Percentiles rank a stretch among this genome's conserved stretches.
Evolutionary conservation across 2,329 filamentous ascomycete genomes (phyloP).

Genomic region (Fusarium humuli): DNA sequence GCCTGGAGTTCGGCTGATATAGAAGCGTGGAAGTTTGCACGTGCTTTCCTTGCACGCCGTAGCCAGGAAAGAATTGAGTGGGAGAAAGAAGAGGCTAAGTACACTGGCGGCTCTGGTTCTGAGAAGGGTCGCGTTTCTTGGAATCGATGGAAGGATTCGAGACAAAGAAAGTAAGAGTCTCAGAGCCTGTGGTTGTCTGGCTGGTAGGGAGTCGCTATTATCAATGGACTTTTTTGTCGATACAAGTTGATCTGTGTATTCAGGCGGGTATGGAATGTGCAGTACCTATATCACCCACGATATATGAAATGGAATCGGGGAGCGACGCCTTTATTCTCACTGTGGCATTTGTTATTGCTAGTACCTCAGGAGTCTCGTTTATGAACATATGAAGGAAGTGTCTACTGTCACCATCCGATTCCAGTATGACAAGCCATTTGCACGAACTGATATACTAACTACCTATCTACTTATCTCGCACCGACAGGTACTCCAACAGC

Average conservation of each 20-base stretch:
- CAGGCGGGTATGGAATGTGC: slow-evolving; percentile 1
- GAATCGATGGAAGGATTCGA: slow-evolving; percentile 53
- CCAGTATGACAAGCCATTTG: background rate
- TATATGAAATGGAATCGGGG: background rate
- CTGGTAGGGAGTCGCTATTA: background rate
- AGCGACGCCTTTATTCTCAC: background rate
- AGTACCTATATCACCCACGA: background rate
- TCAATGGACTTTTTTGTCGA: background rate
- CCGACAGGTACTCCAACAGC: slow-evolving; percentile 27
- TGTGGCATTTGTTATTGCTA: background rate
- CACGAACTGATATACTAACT: slow-evolving; percentile 22
- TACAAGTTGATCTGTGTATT: background rate
- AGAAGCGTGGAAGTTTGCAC: slow-evolving; percentile 80
- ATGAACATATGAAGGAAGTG: slow-evolving; percentile 13
- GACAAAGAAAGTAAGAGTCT: slow-evolving; percentile 12
- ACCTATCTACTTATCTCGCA: slow-evolving; percentile 9
- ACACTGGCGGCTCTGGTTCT: slow-evolving; percentile 69
- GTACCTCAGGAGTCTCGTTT: background rate
- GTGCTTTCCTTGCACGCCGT: slow-evolving; percentile 73
- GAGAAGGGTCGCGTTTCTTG: slow-evolving; percentile 56
- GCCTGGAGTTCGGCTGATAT: slow-evolving; percentile 78
- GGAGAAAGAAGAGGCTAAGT: slow-evolving; percentile 76
- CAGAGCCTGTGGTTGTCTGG: background rate
- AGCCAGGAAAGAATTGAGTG: slow-evolving; percentile 73
- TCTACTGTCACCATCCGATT: slow-evolving; percentile 13